phyloP scores from a whole-genome alignment of 2,329 filamentous ascomycete genomes.

The Cladorrhinum sp. region DNA sequence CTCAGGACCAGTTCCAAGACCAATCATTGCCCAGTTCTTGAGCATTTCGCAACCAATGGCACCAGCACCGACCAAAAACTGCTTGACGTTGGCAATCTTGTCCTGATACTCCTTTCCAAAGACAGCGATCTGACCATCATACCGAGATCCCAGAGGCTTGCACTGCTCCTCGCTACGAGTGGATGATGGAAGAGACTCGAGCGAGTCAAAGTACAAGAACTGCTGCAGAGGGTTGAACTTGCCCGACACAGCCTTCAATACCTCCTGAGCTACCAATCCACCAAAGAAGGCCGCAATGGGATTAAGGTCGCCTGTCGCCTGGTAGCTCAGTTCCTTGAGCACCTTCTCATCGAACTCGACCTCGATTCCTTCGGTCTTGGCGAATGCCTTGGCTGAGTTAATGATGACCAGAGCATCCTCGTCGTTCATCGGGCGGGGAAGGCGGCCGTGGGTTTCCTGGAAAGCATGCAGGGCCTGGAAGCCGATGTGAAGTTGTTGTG shows the following conservation, averaged over 20 bases:
- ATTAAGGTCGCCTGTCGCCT: constrained; percentile 85
- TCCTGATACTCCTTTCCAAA: constrained; percentile 93
- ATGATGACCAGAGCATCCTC: constrained; percentile 77
- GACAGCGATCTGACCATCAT: constrained; percentile 96
- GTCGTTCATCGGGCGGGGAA: constrained; percentile 81
- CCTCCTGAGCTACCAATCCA: constrained; percentile 88
- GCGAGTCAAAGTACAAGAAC: constrained; percentile 95
- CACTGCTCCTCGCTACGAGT: constrained; percentile 82
- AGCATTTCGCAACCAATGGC: constrained; percentile 99
- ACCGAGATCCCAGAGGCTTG: constrained; percentile 78
- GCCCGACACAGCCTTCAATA: constrained; percentile 93
- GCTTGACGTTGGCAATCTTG: constrained; percentile 82
- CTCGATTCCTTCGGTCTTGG: constrained; percentile 70
- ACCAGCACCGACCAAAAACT: constrained; percentile 94
- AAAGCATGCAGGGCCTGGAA: constrained; percentile 92
- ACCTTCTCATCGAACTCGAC: constrained; percentile 89
- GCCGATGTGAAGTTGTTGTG: constrained; percentile 85
- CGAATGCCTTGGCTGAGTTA: constrained; percentile 70
- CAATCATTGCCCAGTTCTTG: constrained; percentile 99
- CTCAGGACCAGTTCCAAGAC: constrained; percentile 80
- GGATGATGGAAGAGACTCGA: constrained; percentile 84
- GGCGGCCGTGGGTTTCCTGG: constrained; percentile 67
- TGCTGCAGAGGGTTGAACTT: constrained; percentile 97
- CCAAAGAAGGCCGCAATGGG: constrained; percentile 95
- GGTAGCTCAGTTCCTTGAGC: constrained; percentile 88